Evolutionary conservation across 495 filamentous ascomycete species (phyloP), one percentile per base, ranked within the genome.

Genomic region (Tuber umbilicatum): DNA sequence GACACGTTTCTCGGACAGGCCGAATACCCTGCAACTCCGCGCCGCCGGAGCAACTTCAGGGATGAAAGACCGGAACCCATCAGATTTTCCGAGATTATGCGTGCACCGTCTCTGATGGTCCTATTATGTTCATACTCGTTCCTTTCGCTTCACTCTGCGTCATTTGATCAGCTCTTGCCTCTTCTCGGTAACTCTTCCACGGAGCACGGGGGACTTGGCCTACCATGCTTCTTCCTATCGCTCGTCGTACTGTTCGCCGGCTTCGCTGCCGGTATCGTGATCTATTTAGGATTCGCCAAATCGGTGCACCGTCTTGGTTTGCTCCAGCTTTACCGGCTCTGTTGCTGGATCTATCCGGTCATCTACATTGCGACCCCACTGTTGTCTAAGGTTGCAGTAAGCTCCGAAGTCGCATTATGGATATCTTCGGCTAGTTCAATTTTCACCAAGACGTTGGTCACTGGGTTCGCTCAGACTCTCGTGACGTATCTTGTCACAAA

Each of bases 111-210:
- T 3, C 74, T 86, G 47, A 78, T 86, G 68, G 75, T 86, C 37
- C 83, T 86, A 12, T 80, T 86, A 23, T 76, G 79, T 35, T 86
- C 85, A 10, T 86, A 84, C 77, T 85, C 84, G 45, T 81, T 85
- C 47, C 79, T 86, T 41, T 85, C 83, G 12, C 80, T 86, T 38
- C 85, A 86, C 74, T 83, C 85, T 4, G 82, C 85, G 9, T 84
- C 84, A 35, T 86, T 86, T 74, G 85, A 86, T 69, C 80, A 83
- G 14, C 81, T 86, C 9, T 82, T 86, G 2, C 85, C 85, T 1
- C 84, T 86, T 69, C 80, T 86, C 70, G 84, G 85, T 72, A 85
- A 86, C 76, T 84, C 81, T 45, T 81, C 81, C 68, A 83, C 83
- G 43, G 76, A 82, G 40, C 78, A 84, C 39, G 85, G 84, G 73